Base-by-base conservation (phyloP, 805 yeast species). In the Debaryomyces maramus region DNA sequence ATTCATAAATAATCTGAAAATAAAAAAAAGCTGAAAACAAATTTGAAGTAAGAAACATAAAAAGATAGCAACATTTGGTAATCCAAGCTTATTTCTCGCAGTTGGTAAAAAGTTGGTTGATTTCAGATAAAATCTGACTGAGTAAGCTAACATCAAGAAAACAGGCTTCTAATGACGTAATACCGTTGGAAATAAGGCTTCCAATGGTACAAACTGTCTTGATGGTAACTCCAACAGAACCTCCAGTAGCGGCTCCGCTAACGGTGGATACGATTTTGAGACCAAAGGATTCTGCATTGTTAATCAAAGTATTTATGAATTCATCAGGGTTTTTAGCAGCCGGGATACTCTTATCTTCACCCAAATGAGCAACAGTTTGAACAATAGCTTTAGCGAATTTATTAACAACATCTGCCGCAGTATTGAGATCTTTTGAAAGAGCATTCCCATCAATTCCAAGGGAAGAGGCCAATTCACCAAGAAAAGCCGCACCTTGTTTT, bases 101-200 rank as follows among this genome's bases (percentile, higher is more conserved):
- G 14, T 30, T 19, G 7, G 34, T 16, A n/a, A 30, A 30, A 5
- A 30, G 6, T 8, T 16, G 14, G 8, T 30, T 6, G 20, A 30
- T 11, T n/a, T 30, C 34, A 30, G 34, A 30, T 16, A 30, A 22
- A 15, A 30, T n/a, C 18, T 30, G 34, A 17, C 18, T 30, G 17
- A 30, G 10, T 7, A 16, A 7, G 34, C 18, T 30, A 6, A 30
- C 34, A 16, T 30, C 18, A n/a, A 30, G 16, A 17, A 22, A 6
- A 15, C 34, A 30, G 14, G 34, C 16, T 17, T 30, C 34, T n/a
- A 30, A 30, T n/a, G 34, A 9, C 6, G 17, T 17, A 11, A 22
- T 22, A 14, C 34, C 34, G 7, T 30, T 30, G 6, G 34, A 30
- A 14, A 30, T 6, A 16, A 30, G 11, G 6, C n/a, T n/a, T 9